Evolutionary conservation across 352 stramenopile species (phyloP), one percentile per base, ranked within the genome.

Genomic region (Globisporangium middletonii): DNA sequence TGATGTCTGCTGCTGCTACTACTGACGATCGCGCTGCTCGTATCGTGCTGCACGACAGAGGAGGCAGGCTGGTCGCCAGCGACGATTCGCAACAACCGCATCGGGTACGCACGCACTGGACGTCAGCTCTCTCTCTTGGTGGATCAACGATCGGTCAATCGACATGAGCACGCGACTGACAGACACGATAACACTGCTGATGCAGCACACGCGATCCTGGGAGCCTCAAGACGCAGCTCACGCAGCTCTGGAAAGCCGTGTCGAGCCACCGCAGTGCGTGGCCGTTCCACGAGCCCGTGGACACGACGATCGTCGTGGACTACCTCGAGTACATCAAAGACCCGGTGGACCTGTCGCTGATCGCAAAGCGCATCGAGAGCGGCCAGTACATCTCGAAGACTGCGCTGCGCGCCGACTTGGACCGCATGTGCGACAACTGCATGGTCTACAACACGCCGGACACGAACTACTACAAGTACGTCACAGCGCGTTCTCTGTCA

Each of bases 371-470:
- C 28, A 91, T 94, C 41, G 85, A 94, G 48, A 83, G 67, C 44
- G 82, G 86, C 2, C 51, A 72, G 51, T 99, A 99, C 73, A 71
- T 92, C 38, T 95, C 80, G 13, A 98, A 97, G 57, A 67, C 89
- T 47, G 86, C 86, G 59, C 82, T 99, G 52, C 92, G 97, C 62
- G 76, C 81, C 12, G 97, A 99, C 58, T 69, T 99, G 51, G 80
- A 97, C 59, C 86, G 90, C 45, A 99, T 99, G 94, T 96, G 93
- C 59, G 83, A 96, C 65, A 99, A 99, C 73, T 99, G 96, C 73
- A 98, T 89, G 61, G 65, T 81, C 13, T 99, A 99, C 86, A 99
- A 99, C 79, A 90, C 84, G 15, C 78, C 85, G 53, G 87, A 88
- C 18, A 98, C 91, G 60, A 98, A 98, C 70, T 98, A 98, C 70